Base-by-base conservation (phyloP, 345 rosid species). In the Aegle marmelos region DNA sequence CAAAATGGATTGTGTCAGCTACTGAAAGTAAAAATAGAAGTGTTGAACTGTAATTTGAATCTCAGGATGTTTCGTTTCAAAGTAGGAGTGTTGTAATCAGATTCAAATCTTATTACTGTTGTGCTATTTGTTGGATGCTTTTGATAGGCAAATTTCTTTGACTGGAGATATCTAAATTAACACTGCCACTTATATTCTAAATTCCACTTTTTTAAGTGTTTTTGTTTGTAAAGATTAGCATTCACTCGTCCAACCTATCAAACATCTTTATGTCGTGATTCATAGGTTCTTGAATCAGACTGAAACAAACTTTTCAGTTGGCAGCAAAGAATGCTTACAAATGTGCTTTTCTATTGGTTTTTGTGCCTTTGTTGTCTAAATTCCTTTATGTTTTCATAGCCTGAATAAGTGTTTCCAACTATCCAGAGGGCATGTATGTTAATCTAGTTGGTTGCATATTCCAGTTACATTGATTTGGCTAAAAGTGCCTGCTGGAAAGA, bases 401-500 rank as follows among this genome's bases (percentile, higher is more conserved):
- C 54, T 72, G n/a, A 50, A 31, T 16, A 1, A 9, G 57, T 62
- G 17, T 36, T 78, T 34, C 1, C 19, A 27, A 25, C 6, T 6
- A 33, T 54, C 37, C 54, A 39, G 21, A 9, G 27, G 60, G 28
- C 58, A 6, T 24, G 3, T 14, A 39, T 7, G 33, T 30, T 53
- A 67, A n/a, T n/a, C 11, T 41, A 62, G 64, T 36, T 36, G 45
- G 37, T 61, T 69, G 21, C 30, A 17, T n/a, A 34, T 73, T 59
- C 11, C 30, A 11, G 10, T 79, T 64, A 22, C 36, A 34, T 33
- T 53, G 54, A 25, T 54, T 37, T 41, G 48, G 10, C 27, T n/a
- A 62, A 76, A 50, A 10, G 16, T 71, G 67, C 74, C 41, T 39
- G 21, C 57, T 67, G 79, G 30, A 36, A 67, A 56, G n/a, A 77